Percentiles rank a stretch among this genome's conserved stretches.
Evolutionary conservation across 2,329 filamentous ascomycete genomes (phyloP).

Genomic region (Trichocomaceae sp.): DNA sequence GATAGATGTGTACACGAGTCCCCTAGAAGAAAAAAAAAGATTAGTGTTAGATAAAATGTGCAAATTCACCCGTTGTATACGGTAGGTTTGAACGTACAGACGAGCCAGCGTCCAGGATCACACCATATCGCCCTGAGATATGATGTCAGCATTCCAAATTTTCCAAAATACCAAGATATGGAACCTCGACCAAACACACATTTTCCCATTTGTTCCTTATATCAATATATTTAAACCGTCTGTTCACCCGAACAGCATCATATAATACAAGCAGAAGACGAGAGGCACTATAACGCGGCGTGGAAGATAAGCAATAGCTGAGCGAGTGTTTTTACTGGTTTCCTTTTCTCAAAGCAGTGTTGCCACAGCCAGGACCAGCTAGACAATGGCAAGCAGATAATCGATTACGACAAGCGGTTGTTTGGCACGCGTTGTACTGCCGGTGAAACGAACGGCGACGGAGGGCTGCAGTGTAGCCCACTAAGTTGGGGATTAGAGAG

Average conservation of each 20-base stretch:
- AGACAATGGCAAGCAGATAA: neutral
- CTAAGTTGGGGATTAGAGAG: neutral
- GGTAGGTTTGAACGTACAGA: conserved; percentile 49
- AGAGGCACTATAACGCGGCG: neutral
- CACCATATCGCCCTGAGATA: conserved; percentile 64
- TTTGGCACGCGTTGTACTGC: neutral
- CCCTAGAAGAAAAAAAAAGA: conserved; percentile 44
- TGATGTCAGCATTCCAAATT: neutral
- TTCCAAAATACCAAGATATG: neutral
- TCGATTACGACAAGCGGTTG: neutral
- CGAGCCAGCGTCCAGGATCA: conserved; percentile 95
- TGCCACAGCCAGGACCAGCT: neutral
- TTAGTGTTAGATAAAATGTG: neutral
- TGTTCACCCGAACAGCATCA: conserved; percentile 26
- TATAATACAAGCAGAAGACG: conserved; percentile 9
- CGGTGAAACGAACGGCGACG: neutral
- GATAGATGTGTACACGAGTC: conserved; percentile 88
- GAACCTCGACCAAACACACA: conserved; percentile 24
- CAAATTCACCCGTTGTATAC: conserved; percentile 9
- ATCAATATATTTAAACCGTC: conserved; percentile 6
- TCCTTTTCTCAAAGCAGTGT: neutral
- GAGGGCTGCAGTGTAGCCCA: neutral
- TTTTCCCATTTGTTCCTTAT: conserved; percentile 35
- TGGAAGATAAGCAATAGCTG: neutral
- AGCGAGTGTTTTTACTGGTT: neutral